phyloP scores from a whole-genome alignment of 257 asterid genomes.

The Solanum microdontum region DNA sequence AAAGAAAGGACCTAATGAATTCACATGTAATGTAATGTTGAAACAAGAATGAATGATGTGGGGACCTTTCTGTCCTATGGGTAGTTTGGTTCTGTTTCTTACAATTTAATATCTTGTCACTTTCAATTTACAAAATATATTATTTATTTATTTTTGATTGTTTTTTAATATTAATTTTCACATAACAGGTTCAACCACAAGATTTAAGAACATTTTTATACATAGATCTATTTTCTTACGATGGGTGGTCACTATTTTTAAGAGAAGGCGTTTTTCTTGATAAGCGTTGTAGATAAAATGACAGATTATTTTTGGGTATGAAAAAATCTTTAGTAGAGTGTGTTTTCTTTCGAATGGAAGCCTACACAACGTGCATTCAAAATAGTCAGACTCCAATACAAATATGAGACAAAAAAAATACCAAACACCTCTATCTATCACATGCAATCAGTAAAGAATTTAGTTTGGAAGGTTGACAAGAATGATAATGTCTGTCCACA shows the following conservation, averaged over 20 bases:
- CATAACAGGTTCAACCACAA: neutral
- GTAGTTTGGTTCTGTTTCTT: neutral
- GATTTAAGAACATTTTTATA: too few species aligned
- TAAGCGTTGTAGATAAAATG: neutral
- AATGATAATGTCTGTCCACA: conserved; percentile 8
- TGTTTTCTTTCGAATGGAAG: accelerated
- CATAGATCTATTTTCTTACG: neutral
- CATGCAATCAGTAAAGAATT: conserved; percentile 6
- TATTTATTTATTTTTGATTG: too few species aligned
- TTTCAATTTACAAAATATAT: neutral
- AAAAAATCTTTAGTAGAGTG: neutral
- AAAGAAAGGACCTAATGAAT: neutral
- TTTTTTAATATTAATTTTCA: too few species aligned
- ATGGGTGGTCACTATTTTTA: neutral
- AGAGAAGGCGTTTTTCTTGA: neutral
- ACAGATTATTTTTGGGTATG: neutral
- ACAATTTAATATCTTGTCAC: neutral
- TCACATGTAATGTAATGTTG: neutral
- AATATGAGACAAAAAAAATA: too few species aligned
- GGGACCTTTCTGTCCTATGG: neutral
- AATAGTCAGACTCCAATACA: too few species aligned
- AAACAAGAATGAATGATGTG: conserved; percentile 5
- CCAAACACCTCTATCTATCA: conserved; percentile 2
- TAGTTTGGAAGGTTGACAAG: neutral
- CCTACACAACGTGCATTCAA: accelerated